phyloP scores from a whole-genome alignment of 1,284 basidiomycete genomes.

The Papiliotrema fonsecae region DNA sequence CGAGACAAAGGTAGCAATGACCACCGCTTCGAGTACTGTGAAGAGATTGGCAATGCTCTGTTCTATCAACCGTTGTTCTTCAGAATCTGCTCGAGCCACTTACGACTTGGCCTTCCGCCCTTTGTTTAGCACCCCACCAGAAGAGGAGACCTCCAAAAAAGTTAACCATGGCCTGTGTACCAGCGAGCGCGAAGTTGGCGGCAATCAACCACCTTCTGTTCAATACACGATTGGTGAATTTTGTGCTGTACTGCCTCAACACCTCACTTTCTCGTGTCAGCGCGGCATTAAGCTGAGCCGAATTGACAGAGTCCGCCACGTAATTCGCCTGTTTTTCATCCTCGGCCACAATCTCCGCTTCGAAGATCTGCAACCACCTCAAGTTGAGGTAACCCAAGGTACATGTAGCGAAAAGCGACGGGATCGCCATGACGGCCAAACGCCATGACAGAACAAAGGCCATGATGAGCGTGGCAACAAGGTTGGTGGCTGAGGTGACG shows the following conservation, averaged over 20 bases:
- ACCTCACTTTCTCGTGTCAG: conserved; percentile 45
- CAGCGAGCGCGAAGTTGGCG: conserved; percentile 40
- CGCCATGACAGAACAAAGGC: conserved; percentile 46
- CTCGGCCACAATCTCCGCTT: conserved; percentile 38
- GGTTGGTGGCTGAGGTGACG: conserved; percentile 28
- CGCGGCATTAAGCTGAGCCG: conserved; percentile 46
- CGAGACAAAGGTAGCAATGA: conserved; percentile 43
- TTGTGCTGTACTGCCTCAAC: conserved; percentile 17
- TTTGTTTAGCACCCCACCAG: conserved; percentile 42
- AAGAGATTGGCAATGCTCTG: conserved; percentile 27
- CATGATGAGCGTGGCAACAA: conserved; percentile 45
- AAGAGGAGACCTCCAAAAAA: conserved; percentile 42
- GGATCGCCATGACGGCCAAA: conserved; percentile 40
- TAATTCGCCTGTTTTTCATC: conserved; percentile 39
- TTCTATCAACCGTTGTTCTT: conserved; percentile 2
- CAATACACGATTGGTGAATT: conserved; percentile 14
- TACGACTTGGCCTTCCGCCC: conserved; percentile 22
- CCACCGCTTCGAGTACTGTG: conserved; percentile 44
- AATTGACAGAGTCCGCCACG: conserved; percentile 48
- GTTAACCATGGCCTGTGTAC: conserved; percentile 42
- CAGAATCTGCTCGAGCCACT: conserved; percentile 7
- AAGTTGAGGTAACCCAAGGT: conserved; percentile 22
- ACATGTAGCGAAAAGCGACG: conserved; percentile 31
- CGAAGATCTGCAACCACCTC: conserved; percentile 26
- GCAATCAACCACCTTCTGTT: conserved; percentile 21